Evolutionary conservation across 2,329 filamentous ascomycete genomes (phyloP), one percentile per base, ranked within the genome.

Genomic region (Lithohypha guttulata): DNA sequence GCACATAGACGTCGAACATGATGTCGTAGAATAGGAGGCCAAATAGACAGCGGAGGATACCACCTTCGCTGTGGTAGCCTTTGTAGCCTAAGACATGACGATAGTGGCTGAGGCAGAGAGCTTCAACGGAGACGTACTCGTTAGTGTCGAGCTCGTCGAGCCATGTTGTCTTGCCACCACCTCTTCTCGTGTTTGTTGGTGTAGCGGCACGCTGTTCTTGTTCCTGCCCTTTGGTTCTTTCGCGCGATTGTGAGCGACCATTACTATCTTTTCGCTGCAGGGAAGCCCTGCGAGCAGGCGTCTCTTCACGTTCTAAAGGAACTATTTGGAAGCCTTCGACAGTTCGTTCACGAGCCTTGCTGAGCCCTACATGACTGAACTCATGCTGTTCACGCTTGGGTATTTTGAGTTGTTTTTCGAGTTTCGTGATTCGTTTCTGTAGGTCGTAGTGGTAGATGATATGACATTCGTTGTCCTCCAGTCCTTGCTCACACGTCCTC

Each of bases 21-120:
- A 96, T 75, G 59, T 98, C 89, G 65, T 80, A 91, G 65, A 96
- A 94, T 13, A 98, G 74, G 55, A 91, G 89, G 10, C 79, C 81
- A 59, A 87, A 87, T 5, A 98, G 67, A 0, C 91, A 98, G n/a
- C 86, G 78, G 5, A 96, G 65, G 51, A 96, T 87, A 2, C 87
- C 84, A 22, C 86, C 85, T 66, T 98, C 91, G 13, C 81, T 77
- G 60, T 98, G 91, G 55, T 89, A 95, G 8, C 91, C 91, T 58
- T 94, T 94, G 80, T 85, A 96, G 2, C 87, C 89, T 11, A 52
- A 39, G 37, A 81, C 69, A 7, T 71, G 68, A 21, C 84, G 78
- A 59, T 96, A 96, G 64, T 81, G 75, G 30, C 79, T 86, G 25
- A 98, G 69, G 56, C 87, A 95, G 86, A 98, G 94, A 41, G 75